A percentile compares a stretch with the other conserved stretches of the same genome.
These are phyloP conservation scores for Marvania coccoides DNA, from an alignment of 139 green algal species.

Conservation along the genomic window DNA sequence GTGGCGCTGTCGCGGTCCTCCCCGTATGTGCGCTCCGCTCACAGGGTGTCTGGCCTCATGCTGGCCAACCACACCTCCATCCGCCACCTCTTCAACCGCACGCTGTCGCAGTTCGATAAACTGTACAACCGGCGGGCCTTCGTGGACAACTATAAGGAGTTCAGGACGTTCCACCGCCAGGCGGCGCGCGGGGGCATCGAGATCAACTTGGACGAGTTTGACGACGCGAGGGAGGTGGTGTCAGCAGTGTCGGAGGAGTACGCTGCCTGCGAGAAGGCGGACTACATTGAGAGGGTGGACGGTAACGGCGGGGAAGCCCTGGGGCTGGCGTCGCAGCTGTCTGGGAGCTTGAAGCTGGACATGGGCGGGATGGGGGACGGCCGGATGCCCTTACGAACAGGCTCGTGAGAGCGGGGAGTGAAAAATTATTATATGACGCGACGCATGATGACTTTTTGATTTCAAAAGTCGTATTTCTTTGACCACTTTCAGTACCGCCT, in stretches of 20 bases:
- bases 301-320: not conserved
- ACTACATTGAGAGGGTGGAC: slow-evolving; percentile 55
- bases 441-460: too few species aligned
- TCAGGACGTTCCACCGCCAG: slow-evolving; percentile 31
- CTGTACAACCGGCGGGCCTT: slow-evolving; percentile 80
- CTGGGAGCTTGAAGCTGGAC: not conserved
- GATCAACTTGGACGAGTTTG: slow-evolving; percentile 75
- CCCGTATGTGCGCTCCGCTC: slow-evolving; percentile 77
- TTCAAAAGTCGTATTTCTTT: too few species aligned
- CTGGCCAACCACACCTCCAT: slow-evolving; percentile 98
- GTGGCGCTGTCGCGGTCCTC: slow-evolving; percentile 91
- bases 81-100: slow-evolving; percentile 83
- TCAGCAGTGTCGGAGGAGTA: slow-evolving; percentile 73
- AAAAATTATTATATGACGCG: too few species aligned
- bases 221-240: slow-evolving; percentile 84
- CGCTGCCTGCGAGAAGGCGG: slow-evolving; percentile 70
- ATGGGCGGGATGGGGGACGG: not conserved
- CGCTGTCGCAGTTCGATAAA: slow-evolving; percentile 91
- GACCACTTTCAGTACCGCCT: too few species aligned
- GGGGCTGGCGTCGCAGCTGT: slow-evolving; percentile 12
- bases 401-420: too few species aligned
- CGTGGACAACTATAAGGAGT: slow-evolving; percentile 75
- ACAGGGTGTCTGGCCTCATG: slow-evolving; percentile 94
- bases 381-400: slow-evolving; percentile 4
- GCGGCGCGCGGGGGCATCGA: slow-evolving; percentile 3